Conservation (phyloP, 331 rosid species). For the Malus hybrid region DNA sequence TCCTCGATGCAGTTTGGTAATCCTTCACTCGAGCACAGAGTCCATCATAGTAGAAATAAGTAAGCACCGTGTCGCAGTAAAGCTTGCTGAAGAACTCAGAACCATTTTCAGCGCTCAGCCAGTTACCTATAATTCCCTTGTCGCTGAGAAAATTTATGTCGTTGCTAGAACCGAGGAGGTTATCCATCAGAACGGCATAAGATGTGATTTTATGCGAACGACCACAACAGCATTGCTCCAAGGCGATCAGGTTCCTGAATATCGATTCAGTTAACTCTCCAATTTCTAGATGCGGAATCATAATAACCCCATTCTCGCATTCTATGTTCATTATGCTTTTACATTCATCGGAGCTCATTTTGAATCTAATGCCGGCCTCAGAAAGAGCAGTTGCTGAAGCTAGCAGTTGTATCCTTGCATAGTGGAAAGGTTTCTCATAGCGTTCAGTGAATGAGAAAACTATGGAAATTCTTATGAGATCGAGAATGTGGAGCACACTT, state of each 20-base stretch:
- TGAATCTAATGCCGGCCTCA: background rate
- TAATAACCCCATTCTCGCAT: background rate
- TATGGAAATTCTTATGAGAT: background rate
- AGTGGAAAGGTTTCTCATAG: background rate
- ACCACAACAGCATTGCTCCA: constrained; percentile 1
- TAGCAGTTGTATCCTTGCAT: background rate
- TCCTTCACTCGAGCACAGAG: background rate
- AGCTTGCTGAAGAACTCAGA: background rate
- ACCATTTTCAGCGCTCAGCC: background rate
- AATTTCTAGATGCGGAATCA: background rate
- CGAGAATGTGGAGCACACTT: background rate
- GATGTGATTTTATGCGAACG: background rate
- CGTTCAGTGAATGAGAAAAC: background rate
- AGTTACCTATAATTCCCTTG: background rate
- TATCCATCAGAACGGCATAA: constrained; percentile 1
- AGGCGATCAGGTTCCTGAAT: constrained; percentile 3
- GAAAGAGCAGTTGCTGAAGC: background rate
- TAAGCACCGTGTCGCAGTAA: background rate
- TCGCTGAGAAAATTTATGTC: background rate
- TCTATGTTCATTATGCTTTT: background rate
- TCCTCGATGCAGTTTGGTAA: fast-evolving
- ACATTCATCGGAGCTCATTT: background rate
- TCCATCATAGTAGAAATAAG: background rate
- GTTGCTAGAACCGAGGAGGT: background rate
- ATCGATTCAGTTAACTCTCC: background rate